These are phyloP conservation scores for Chaetomium olivaceum DNA, from an alignment of 2,329 filamentous ascomycete genomes.

Conservation along the genomic window DNA sequence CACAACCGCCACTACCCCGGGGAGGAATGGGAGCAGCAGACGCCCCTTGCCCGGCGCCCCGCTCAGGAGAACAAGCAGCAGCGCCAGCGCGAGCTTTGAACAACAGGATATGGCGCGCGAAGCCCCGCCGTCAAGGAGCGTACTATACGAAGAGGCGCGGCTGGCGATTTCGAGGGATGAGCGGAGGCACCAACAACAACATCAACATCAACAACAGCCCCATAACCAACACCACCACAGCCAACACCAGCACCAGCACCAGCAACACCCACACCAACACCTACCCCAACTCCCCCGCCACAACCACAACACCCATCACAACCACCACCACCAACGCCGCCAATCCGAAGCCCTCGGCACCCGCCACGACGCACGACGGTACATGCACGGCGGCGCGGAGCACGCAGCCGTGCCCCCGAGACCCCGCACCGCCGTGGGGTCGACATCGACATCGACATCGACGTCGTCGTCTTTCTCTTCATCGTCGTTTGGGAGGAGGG, in stretches of 20 bases:
- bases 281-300: neutral
- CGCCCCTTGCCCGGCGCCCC: slow-evolving; percentile 15
- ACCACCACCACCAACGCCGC: neutral
- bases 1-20: neutral
- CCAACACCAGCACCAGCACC: neutral
- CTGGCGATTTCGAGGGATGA: neutral
- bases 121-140: neutral
- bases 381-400: neutral
- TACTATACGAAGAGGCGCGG: neutral
- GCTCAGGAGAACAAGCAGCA: slow-evolving; percentile 6
- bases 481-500: neutral
- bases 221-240: neutral
- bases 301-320: neutral
- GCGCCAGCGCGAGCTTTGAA: neutral
- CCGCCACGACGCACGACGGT: neutral
- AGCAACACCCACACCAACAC: neutral
- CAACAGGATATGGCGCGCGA: neutral
- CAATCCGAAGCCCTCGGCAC: neutral
- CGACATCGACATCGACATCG: no score
- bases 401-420: neutral
- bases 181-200: neutral
- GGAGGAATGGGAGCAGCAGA: neutral
- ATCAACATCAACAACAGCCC: neutral
- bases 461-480: no score
- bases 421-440: slow-evolving; percentile 6